These are phyloP conservation scores for Hortiboletus campestris DNA, from an alignment of 768 basidiomycete genomes.

Conservation along the genomic window DNA sequence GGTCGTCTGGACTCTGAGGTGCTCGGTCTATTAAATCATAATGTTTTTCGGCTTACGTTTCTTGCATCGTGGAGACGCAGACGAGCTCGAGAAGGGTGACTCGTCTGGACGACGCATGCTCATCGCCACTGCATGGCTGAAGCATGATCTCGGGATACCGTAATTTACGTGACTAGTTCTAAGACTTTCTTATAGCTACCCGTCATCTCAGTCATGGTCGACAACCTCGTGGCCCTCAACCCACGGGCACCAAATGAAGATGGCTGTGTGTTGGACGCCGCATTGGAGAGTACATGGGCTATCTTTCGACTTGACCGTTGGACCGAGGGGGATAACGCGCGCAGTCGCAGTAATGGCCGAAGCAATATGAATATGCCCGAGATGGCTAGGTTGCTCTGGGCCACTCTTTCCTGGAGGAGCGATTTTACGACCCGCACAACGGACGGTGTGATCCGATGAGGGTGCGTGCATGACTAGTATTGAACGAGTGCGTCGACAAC, in stretches of 20 bases:
- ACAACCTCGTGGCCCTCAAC: constrained; percentile 11
- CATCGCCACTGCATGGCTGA: constrained; percentile 31
- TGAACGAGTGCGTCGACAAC: not conserved
- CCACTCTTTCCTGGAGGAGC: not conserved
- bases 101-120: constrained; percentile 18
- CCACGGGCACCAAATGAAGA: constrained; percentile 12
- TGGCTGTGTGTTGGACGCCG: constrained; percentile 17
- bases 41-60: constrained; percentile 18
- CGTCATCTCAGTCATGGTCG: not conserved
- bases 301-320: constrained; percentile 12
- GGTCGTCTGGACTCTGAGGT: constrained; percentile 17
- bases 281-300: constrained; percentile 1
- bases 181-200: not conserved
- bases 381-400: not conserved
- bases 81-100: not conserved
- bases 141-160: constrained; percentile 31
- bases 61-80: constrained; percentile 7
- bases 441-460: constrained; percentile 1
- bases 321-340: constrained; percentile 18
- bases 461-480: not conserved
- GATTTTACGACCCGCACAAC: not conserved
- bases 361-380: not conserved
- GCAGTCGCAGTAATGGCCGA: constrained; percentile 14
- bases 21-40: constrained; percentile 18
- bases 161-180: constrained; percentile 22